These are phyloP conservation scores for Cladosporium sp. DNA, from an alignment of 2,329 filamentous ascomycete genomes.

Conservation along the genomic window DNA sequence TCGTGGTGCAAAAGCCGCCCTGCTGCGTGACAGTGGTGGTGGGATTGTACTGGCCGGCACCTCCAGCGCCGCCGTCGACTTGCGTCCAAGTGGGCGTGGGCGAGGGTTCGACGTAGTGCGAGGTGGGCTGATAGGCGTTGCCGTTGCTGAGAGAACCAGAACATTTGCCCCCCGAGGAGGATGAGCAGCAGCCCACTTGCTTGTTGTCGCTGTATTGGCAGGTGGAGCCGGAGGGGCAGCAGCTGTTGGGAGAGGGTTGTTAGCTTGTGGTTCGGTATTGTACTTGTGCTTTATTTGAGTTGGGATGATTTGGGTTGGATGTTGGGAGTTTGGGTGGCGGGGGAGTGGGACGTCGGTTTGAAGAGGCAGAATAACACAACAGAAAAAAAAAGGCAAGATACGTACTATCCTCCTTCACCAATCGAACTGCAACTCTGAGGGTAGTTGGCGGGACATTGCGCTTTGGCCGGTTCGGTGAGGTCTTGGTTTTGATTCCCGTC, in stretches of 20 bases:
- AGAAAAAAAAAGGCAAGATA: conserved; percentile 5
- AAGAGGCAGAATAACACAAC: no score
- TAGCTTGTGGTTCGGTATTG: background rate
- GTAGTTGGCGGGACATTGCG: conserved; percentile 32
- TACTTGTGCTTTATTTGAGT: background rate
- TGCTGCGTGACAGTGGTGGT: conserved; percentile 20
- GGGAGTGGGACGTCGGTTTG: no score
- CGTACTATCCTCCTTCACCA: conserved; percentile 40
- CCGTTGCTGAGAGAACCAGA: conserved; percentile 17
- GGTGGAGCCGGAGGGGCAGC: conserved; percentile 29
- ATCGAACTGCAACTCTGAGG: conserved; percentile 41
- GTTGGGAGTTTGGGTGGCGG: no score
- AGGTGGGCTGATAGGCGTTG: conserved; percentile 20
- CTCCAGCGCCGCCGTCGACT: no score
- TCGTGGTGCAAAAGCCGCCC: conserved; percentile 31
- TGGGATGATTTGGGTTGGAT: no score
- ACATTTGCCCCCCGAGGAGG: conserved; percentile 29
- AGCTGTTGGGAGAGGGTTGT: conserved; percentile 23
- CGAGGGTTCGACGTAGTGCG: conserved; percentile 18
- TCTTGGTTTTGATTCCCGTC: conserved; percentile 26
- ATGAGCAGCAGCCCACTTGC: conserved; percentile 32
- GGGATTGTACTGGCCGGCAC: conserved; percentile 17
- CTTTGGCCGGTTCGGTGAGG: conserved; percentile 20
- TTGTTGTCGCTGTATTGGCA: conserved; percentile 29
- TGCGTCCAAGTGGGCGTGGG: no score